Conservation (phyloP, 1,139 yeast species). For the Yamadazyma spencermartinsiae region DNA sequence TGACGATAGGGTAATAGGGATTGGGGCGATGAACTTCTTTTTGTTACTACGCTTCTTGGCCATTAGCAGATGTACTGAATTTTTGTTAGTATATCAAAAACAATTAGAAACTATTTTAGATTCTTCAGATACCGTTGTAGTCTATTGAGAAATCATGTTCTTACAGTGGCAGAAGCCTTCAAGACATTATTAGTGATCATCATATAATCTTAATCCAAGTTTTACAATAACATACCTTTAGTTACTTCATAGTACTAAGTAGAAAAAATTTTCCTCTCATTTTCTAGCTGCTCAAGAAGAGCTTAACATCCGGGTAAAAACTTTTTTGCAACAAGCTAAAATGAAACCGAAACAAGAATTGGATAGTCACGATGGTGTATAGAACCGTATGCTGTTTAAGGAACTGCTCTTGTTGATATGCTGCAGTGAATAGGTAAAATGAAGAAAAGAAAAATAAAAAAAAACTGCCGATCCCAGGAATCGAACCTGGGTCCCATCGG, state of each 20-base stretch:
- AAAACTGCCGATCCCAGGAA: constrained; percentile 21
- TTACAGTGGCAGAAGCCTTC: constrained; percentile 39
- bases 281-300: neutral
- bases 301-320: neutral
- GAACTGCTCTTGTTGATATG: too few species aligned
- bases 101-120: constrained; percentile 15
- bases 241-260: neutral
- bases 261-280: neutral
- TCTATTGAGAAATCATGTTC: constrained; percentile 87
- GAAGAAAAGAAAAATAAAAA: too few species aligned
- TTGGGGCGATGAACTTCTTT: constrained; percentile 37
- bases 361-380: too few species aligned
- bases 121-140: constrained; percentile 99
- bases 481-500: constrained; percentile 22
- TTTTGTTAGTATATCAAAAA: constrained; percentile 16
- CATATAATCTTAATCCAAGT: neutral
- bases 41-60: constrained; percentile 17
- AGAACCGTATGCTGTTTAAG: too few species aligned
- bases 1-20: constrained; percentile 49
- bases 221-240: neutral
- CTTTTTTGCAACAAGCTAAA: too few species aligned
- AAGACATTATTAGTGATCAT: constrained; percentile 1
- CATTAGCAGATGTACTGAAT: constrained; percentile 8
- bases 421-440: too few species aligned
- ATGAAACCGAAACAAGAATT: too few species aligned